Evolutionary conservation across 148 eudicot genomes (phyloP).

Genomic region (Amaranthus cruentus): DNA sequence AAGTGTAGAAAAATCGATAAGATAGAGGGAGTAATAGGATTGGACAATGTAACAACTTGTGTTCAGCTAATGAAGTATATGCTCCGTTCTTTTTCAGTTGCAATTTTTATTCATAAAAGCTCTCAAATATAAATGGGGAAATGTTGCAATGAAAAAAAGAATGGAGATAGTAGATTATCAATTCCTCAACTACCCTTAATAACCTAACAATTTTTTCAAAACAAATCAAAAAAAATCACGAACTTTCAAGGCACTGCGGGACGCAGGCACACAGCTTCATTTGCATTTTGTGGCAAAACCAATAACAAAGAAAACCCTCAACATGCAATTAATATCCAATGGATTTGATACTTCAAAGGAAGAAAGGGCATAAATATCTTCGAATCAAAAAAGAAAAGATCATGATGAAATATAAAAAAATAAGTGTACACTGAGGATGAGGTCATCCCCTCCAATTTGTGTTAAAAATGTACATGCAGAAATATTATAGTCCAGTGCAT

Average conservation of each 20-base stretch:
- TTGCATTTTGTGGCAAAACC: not conserved
- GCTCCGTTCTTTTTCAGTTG: too few species aligned
- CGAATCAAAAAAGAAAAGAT: not conserved
- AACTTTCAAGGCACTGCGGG: not conserved
- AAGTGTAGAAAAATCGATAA: too few species aligned
- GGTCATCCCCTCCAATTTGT: constrained; percentile 6
- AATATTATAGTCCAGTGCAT: not conserved
- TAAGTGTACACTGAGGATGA: not conserved
- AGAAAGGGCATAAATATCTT: not conserved
- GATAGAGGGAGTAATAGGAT: too few species aligned
- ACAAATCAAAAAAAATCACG: not conserved
- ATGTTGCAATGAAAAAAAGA: too few species aligned
- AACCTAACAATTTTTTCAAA: too few species aligned
- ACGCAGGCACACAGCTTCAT: not conserved
- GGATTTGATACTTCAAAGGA: not conserved
- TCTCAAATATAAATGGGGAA: too few species aligned
- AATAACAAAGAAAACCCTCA: not conserved
- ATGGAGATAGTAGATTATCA: too few species aligned
- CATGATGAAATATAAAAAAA: not conserved
- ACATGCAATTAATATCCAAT: not conserved
- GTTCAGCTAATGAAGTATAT: too few species aligned
- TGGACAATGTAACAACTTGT: too few species aligned
- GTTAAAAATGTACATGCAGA: not conserved
- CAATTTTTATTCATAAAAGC: too few species aligned
- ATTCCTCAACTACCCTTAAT: too few species aligned